These are phyloP conservation scores for Metschnikowia similis DNA, from an alignment of 805 yeast species.

Conservation along the genomic window DNA sequence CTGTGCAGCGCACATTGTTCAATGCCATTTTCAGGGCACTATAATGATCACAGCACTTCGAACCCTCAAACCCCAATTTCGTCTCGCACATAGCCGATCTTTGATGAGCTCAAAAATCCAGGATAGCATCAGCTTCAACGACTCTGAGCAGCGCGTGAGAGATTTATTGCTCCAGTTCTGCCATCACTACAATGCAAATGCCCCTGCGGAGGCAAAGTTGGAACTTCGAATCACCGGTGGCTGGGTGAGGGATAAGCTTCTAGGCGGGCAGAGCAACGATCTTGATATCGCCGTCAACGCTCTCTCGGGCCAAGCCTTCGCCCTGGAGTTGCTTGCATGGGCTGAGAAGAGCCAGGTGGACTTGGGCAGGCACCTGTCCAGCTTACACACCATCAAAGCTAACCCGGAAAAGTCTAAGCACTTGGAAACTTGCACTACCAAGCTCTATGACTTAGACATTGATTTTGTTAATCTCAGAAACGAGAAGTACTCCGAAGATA, in stretches of 20 bases:
- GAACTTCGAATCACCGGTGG: conserved; percentile 90
- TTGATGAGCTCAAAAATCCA: not conserved
- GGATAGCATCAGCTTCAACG: conserved; percentile 29
- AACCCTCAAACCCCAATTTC: not conserved
- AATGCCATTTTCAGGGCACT: not conserved
- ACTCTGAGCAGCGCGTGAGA: conserved; percentile 40
- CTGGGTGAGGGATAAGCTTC: conserved; percentile 93
- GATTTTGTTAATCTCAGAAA: conserved; percentile 91
- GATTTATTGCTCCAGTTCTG: conserved; percentile 40
- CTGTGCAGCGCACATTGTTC: not conserved
- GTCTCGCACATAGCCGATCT: not conserved
- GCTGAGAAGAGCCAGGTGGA: conserved; percentile 25
- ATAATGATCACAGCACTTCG: not conserved
- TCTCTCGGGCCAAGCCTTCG: conserved; percentile 84
- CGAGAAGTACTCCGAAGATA: conserved; percentile 77
- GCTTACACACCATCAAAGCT: conserved; percentile 77
- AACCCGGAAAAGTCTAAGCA: conserved; percentile 97
- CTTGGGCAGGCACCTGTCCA: conserved; percentile 22
- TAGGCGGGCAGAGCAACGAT: conserved; percentile 79
- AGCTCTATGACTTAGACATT: conserved; percentile 74
- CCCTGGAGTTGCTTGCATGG: conserved; percentile 56
- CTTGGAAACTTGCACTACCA: conserved; percentile 93
- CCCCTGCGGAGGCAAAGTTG: conserved; percentile 22
- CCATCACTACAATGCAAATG: conserved; percentile 27
- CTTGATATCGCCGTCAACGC: conserved; percentile 87